Evolutionary conservation across 768 basidiomycete species (phyloP).

Genomic region (Hypsizygus marmoreus): DNA sequence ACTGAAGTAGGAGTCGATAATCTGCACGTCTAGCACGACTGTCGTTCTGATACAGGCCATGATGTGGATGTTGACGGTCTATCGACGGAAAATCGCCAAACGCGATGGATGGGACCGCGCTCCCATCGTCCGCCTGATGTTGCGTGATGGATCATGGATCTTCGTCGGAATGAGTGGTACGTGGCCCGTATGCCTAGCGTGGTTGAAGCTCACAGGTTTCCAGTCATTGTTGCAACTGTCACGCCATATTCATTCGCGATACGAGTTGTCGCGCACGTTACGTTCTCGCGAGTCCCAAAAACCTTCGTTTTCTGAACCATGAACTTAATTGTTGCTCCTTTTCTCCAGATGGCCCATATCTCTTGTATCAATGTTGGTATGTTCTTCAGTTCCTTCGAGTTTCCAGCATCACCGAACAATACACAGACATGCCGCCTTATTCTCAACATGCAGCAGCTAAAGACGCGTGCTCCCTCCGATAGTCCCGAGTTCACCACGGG

Average conservation of each 20-base stretch:
- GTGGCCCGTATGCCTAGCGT: not conserved
- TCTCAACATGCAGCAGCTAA: conserved; percentile 12
- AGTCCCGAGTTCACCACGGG: conserved; percentile 6
- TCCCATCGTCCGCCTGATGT: conserved; percentile 9
- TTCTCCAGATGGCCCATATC: conserved; percentile 9
- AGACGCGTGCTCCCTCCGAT: not conserved
- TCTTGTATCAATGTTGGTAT: conserved; percentile 8
- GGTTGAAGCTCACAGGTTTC: not conserved
- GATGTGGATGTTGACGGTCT: conserved; percentile 6
- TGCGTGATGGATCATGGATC: conserved; percentile 12
- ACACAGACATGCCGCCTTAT: conserved; percentile 11
- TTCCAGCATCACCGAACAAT: not conserved
- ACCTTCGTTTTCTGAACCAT: not conserved
- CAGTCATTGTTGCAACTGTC: not conserved
- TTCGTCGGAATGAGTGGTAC: conserved; percentile 9
- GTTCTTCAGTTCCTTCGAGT: not conserved
- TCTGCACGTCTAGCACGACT: not conserved
- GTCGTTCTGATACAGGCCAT: conserved; percentile 2
- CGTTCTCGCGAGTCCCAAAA: conserved; percentile 5
- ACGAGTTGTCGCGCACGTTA: conserved; percentile 1
- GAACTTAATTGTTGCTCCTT: not conserved
- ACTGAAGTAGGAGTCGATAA: too few species aligned
- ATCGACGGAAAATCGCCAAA: conserved; percentile 7
- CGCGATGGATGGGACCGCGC: not conserved
- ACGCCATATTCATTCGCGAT: not conserved